phyloP scores from a whole-genome alignment of 495 filamentous ascomycete genomes.

The Daldinia caldariorum region DNA sequence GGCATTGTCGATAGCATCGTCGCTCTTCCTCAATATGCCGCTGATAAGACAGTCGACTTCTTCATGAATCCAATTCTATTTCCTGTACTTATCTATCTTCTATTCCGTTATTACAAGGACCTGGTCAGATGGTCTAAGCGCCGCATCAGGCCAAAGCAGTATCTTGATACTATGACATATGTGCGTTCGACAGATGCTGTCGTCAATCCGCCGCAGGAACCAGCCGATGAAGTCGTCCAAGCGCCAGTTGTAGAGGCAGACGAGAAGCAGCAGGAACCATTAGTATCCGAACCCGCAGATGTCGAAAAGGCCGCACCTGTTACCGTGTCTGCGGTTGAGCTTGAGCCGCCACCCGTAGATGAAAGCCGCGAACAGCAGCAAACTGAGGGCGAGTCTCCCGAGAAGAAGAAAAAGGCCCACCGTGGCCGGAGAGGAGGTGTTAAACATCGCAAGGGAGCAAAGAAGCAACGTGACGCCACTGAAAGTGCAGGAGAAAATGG shows the following conservation, averaged over 20 bases:
- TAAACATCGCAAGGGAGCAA: constrained; percentile 69
- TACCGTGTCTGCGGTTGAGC: constrained; percentile 38
- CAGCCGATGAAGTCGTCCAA: constrained; percentile 6
- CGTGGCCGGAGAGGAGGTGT: constrained; percentile 85
- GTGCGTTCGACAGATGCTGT: constrained; percentile 31
- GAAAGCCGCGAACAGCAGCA: constrained; percentile 50
- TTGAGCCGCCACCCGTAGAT: constrained; percentile 53
- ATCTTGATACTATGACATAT: constrained; percentile 35
- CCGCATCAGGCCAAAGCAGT: constrained; percentile 26
- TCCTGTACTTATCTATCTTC: constrained; percentile 47
- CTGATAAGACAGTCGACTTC: constrained; percentile 53
- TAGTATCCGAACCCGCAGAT: not conserved
- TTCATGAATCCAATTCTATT: constrained; percentile 60
- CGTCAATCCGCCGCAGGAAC: not conserved
- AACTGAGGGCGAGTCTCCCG: constrained; percentile 42
- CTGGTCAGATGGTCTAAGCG: constrained; percentile 40
- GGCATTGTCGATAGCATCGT: constrained; percentile 50
- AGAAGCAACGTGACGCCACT: constrained; percentile 53
- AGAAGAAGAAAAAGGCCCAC: constrained; percentile 80
- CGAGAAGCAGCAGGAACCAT: constrained; percentile 16
- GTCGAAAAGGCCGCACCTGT: constrained; percentile 15
- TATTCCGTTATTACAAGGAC: constrained; percentile 51
- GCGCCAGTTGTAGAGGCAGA: constrained; percentile 7
- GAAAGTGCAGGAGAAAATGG: constrained; percentile 56
- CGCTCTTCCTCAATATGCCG: constrained; percentile 50